Evolutionary conservation across 2,329 filamentous ascomycete genomes (phyloP), one percentile per base, ranked within the genome.

Genomic region (Fusarium sp.): DNA sequence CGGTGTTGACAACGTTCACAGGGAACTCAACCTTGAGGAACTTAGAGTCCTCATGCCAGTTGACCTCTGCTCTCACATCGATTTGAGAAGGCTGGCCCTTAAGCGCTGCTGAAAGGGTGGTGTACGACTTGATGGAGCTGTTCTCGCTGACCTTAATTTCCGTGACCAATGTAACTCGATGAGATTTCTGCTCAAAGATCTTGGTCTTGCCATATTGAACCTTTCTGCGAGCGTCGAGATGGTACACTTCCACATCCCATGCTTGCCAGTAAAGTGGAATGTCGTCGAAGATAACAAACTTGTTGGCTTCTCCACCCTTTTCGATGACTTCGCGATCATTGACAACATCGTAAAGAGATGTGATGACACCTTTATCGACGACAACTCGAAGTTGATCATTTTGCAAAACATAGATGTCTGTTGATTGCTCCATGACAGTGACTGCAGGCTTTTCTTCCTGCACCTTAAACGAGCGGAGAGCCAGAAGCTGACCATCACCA

Each of bases 21-120:
- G 96, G 95, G 81, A 99, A 99, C 78, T 99, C 96, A 50, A 98
- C 95, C 84, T 99, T 99, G 75, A 99, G 87, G 84, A 98, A 98
- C 77, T 96, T 97, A 91, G 96, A 97, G 14, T 89, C 93, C 79
- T 99, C 96, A 71, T 91, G 92, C 96, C 96, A 99, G 76, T 97
- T 93, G n/a, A 98, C 92, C 71, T 96, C 93, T 50, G 90, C 91
- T 40, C 88, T 86, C 67, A 95, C 89, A 68, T 96, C 92, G 17
- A 98, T 86, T 68, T 88, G 90, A 0, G 90, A 91, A 13, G 73
- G 68, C 43, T 80, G 73, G 39, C 87, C 87, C 50, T 88, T 83
- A 20, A 92, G 80, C 15, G 88, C 86, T 2, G 93, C 91, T 4
- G 89, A 85, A 20, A 99, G 85, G 57, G 88, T 94, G 73, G 98